Base-by-base conservation (phyloP, 306 rosid genomes). In the Inga leiocalycina region DNA sequence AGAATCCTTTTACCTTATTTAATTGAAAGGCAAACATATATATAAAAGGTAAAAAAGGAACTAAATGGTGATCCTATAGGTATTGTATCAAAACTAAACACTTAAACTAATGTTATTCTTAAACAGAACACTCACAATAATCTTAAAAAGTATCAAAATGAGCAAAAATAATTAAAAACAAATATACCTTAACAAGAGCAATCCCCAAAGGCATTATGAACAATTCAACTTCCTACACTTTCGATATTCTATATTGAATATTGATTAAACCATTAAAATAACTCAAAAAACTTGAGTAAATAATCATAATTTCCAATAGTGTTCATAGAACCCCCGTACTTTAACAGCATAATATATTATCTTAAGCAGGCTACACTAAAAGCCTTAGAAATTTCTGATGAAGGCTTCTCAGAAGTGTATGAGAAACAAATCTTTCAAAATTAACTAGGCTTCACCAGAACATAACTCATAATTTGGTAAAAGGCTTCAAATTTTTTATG, bases 311-410 rank as follows among this genome's bases (percentile, higher is more conserved):
- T 22, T 62, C 68, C 68, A 62, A 27, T 27, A 62, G 10, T 74
- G 74, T 74, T 71, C 52, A 73, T 14, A 34, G 78, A 81, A 77
- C 32, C 57, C 34, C 34, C 22, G 9, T 48, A 68, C 74, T 59
- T 67, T 45, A 56, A 78, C 44, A 34, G 24, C 52, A 2, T 65
- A 81, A 73, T 41, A 44, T 49, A 71, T 67, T 57, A 30, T 49
- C 57, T 82, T 73, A 66, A 17, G 34, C 16, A 52, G 73, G 70
- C 61, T 78, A 85, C 64, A 32, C 19, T 46, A 44, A 52, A 67
- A 66, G n/a, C 75, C 51, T 57, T 32, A 41, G 54, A 16, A 66
- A 77, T 56, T 61, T 64, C 32, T 30, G 2, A 78, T 52, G 12
- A 19, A 45, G 81, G 81, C 61, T 17, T 17, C 59, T 30, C 10